Conservation (phyloP, 2,329 filamentous ascomycete species). For the Colletotrichum lindemuthianum region DNA sequence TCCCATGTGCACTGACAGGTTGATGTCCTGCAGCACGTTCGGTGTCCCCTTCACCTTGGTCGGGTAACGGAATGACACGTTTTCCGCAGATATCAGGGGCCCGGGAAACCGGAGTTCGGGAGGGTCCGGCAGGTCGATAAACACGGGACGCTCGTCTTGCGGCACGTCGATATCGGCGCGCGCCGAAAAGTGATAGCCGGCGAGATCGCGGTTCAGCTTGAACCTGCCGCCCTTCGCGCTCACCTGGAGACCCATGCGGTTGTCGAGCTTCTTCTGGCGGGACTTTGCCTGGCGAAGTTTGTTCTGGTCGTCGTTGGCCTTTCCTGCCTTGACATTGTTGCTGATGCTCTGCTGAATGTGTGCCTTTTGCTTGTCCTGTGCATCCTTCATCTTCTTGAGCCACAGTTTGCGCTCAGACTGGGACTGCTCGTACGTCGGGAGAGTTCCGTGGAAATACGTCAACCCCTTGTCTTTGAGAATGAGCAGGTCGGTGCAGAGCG, state of each 20-base stretch:
- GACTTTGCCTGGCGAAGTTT: constrained; percentile 88
- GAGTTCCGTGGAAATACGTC: constrained; percentile 78
- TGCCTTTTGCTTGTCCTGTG: constrained; percentile 81
- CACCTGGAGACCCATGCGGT: constrained; percentile 81
- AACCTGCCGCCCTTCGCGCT: constrained; percentile 78
- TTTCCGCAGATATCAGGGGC: constrained; percentile 76
- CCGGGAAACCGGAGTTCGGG: constrained; percentile 80
- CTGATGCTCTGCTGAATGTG: constrained; percentile 84
- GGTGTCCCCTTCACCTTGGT: constrained; percentile 41
- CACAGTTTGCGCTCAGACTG: constrained; percentile 74
- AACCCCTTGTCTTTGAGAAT: constrained; percentile 78
- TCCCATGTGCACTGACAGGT: constrained; percentile 76
- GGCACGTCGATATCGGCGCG: constrained; percentile 79
- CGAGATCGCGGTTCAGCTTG: constrained; percentile 80
- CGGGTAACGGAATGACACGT: constrained; percentile 72
- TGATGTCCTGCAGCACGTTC: constrained; percentile 69
- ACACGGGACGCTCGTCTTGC: constrained; percentile 66
- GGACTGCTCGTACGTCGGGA: constrained; percentile 76
- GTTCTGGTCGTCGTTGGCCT: constrained; percentile 82
- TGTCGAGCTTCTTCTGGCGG: constrained; percentile 84
- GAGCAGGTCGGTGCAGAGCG: constrained; percentile 80
- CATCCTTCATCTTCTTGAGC: constrained; percentile 80
- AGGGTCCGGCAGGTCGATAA: constrained; percentile 69
- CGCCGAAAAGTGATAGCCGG: constrained; percentile 66
- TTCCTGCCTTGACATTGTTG: constrained; percentile 78